phyloP scores from a whole-genome alignment of 208 protist species.

The Wallacemonas sp. region DNA sequence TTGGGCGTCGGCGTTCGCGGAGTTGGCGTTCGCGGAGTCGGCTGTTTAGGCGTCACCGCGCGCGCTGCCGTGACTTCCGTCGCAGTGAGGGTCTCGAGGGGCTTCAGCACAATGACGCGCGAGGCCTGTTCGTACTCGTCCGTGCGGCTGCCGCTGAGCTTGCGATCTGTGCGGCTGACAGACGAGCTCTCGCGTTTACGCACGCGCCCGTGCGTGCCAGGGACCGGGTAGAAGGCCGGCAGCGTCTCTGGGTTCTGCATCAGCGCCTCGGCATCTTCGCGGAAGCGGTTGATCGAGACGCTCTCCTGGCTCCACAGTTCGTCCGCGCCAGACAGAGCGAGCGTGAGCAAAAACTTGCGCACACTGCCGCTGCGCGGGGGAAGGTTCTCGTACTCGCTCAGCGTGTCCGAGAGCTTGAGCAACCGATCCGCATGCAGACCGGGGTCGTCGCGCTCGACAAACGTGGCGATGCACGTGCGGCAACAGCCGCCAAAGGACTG shows the following conservation, averaged over 20 bases:
- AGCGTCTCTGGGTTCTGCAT: constrained; percentile 22
- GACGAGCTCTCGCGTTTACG: background rate
- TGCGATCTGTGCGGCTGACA: constrained; percentile 13
- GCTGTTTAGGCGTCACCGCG: background rate
- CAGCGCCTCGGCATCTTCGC: constrained; percentile 20
- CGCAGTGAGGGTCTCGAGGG: background rate
- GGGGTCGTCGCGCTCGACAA: constrained; percentile 27
- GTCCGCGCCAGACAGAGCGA: background rate
- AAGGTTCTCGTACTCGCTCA: constrained; percentile 24
- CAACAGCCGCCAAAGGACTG: constrained; percentile 36
- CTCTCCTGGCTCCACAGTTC: constrained; percentile 14
- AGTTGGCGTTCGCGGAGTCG: constrained; percentile 5
- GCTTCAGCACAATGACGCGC: constrained; percentile 12
- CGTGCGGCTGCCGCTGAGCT: constrained; percentile 7
- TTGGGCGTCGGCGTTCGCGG: background rate
- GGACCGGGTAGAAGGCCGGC: constrained; percentile 24
- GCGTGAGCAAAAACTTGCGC: constrained; percentile 22
- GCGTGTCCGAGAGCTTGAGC: constrained; percentile 21
- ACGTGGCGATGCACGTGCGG: constrained; percentile 24
- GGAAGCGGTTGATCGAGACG: constrained; percentile 20
- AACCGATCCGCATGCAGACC: constrained; percentile 8
- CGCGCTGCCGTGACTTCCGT: background rate
- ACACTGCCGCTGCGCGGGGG: constrained; percentile 38
- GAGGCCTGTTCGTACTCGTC: constrained; percentile 1
- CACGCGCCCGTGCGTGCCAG: constrained; percentile 7